Evolutionary conservation across 2,329 filamentous ascomycete genomes (phyloP), one percentile per base, ranked within the genome.

Genomic region (Helotiales sp.): DNA sequence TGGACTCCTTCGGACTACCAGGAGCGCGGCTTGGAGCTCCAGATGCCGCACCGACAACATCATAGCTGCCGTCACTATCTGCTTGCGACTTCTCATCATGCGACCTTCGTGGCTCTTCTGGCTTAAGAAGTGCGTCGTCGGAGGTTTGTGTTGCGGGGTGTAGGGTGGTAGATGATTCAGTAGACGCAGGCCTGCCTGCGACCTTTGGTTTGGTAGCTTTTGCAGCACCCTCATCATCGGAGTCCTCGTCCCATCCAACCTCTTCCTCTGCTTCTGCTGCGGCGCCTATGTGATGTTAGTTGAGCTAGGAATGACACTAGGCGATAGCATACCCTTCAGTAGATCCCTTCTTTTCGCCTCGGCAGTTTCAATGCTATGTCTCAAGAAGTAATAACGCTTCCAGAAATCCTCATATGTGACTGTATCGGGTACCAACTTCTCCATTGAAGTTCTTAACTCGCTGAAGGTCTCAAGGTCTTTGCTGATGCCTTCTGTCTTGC

Each of bases 41-140:
- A 52, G 89, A 93, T 46, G 85, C 79, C 5, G 88, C 87, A 7
- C 89, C 89, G 46, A 99, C 91, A 31, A 99, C 82, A 72, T 99
- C 95, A 73, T 99, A 99, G 76, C 92, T 96, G 17, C 91, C 91
- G 67, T 99, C 95, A 71, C 93, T 97, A 68, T 95, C 95, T 7
- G 92, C 86, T 66, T 95, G 90, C 25, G 90, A 96, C 72, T 93
- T 92, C 72, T 92, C 89, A 69, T 96, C 92, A 68, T 96, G 89
- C 25, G 92, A 96, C 68, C 82, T 85, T 48, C 90, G 87, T 17
- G 86, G 77, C 66, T 89, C 84, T 29, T 76, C 75, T 25, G 86
- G 81, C 73, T 91, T 91, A 48, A 85, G 76, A 63, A 69, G 64
- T 57, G 72, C 62, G 52, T 69, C 63, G 63, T 65, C 59, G 42